These are phyloP conservation scores for Trichoderma atrobrunneum DNA, from an alignment of 2,329 filamentous ascomycete genomes.

Conservation along the genomic window DNA sequence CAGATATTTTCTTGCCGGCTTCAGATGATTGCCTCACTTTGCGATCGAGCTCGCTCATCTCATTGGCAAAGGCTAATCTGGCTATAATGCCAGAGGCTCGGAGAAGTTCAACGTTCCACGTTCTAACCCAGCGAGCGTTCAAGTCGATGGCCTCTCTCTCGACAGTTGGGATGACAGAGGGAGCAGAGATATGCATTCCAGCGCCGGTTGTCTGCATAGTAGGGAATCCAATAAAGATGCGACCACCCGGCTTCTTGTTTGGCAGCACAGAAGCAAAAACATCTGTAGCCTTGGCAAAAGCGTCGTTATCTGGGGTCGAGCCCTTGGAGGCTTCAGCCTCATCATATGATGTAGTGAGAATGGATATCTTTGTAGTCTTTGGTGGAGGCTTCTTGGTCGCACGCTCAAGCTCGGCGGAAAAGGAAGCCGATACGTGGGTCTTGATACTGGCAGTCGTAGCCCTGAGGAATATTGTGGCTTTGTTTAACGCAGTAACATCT, in stretches of 20 bases:
- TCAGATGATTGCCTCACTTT: conserved; percentile 52
- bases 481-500: conserved; percentile 68
- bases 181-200: conserved; percentile 90
- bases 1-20: conserved; percentile 53
- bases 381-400: conserved; percentile 97
- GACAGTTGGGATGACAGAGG: conserved; percentile 94
- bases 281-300: conserved; percentile 61
- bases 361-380: conserved; percentile 78
- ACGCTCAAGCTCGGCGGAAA: conserved; percentile 83
- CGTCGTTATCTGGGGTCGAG: conserved; percentile 37
- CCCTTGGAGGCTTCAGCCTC: conserved; percentile 67
- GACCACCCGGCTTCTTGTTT: conserved; percentile 74
- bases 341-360: conserved; percentile 88
- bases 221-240: conserved; percentile 96
- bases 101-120: conserved; percentile 93
- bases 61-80: conserved; percentile 80
- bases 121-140: conserved; percentile 90
- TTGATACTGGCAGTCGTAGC: conserved; percentile 81
- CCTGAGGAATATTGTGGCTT: conserved; percentile 80
- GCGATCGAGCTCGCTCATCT: conserved; percentile 73
- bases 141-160: conserved; percentile 96
- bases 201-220: conserved; percentile 96
- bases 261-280: conserved; percentile 90
- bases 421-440: conserved; percentile 68
- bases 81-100: conserved; percentile 87